These are phyloP conservation scores for barley (Hordeum vulgare) DNA, from an alignment of 176 grass and related monocot genomes.

Conservation along the genomic window MorexV3_pseudomolecules_assembly NC_058520.1:23525718-23526217, in stretches of 20 bases:
- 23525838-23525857: too few species aligned
- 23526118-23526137: neutral
- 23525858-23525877: too few species aligned
- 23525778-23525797: neutral
- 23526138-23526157: neutral
- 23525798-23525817: neutral
- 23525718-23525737: conserved; percentile 56
- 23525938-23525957: neutral
- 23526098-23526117: conserved; percentile 32
- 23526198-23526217: neutral
- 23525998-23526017: conserved; percentile 96
- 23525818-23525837: too few species aligned
- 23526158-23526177: neutral
- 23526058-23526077: conserved; percentile 77
- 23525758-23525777: neutral
- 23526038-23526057: conserved; percentile 69
- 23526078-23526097: conserved; percentile 90
- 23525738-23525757: neutral
- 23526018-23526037: conserved; percentile 93
- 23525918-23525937: neutral
- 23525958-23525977: neutral
- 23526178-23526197: neutral
- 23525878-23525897: too few species aligned
- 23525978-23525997: conserved; percentile 35
- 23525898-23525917: neutral